Base-by-base conservation (phyloP, 2,329 filamentous ascomycete species). In the Clonostachys rosea region DNA sequence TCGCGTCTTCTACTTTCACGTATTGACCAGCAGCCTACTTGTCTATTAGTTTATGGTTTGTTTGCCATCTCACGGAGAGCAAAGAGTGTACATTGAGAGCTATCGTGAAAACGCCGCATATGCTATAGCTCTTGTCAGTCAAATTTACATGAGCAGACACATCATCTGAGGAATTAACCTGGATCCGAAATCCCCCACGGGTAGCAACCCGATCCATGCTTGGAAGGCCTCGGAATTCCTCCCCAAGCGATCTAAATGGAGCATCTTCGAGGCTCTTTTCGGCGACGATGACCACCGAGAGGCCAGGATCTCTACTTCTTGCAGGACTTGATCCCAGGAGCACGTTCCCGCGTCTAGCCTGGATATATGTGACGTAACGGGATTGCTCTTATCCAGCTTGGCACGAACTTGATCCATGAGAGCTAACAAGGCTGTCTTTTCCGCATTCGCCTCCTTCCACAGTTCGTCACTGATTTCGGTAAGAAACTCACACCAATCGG, bases 371-470 rank as follows among this genome's bases (percentile, higher is more conserved):
- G 24, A 8, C 9, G 24, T 30, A 30, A 10, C 47, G 47, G 20
- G 42, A 6, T 46, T 18, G 24, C 43, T 46, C 40, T 40, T 48
- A n/a, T 36, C 17, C 9, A 52, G 39, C 17, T 48, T 48, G 10
- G n/a, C 20, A 13, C 46, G 42, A 3, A 48, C 52, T 30, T 53
- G 20, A n/a, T 45, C n/a, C 45, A 53, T 50, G 4, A 53, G 37
- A 12, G 43, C 47, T 14, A 53, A 49, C 2, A 53, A 44, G 3
- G n/a, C 20, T 4, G 46, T 43, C 42, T 50, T 50, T 13, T 52
- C 52, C 9, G 40, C 48, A 4, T 50, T 42, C 3, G 35, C 48
- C 24, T 50, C 24, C 18, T 44, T 47, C 52, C 52, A 53, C 17
- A 53, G 8, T 5, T 36, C 49, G 6, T 11, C 34, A 13, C 49